Evolutionary conservation across 2,329 filamentous ascomycete species (phyloP).

Genomic region (Calonectria pteridis): DNA sequence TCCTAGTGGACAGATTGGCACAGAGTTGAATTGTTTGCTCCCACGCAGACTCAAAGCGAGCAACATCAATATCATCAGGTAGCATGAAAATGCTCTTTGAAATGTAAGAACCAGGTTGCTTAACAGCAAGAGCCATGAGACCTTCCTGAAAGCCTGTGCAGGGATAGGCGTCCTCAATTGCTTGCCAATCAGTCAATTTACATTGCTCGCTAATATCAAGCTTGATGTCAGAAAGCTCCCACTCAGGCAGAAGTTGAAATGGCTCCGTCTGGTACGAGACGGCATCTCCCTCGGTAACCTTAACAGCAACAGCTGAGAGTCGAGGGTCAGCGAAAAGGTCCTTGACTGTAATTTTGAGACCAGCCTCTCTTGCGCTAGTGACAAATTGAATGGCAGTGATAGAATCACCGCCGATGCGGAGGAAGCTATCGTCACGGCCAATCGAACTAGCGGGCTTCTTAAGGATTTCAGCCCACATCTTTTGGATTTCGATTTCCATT

Average conservation of each 20-base stretch:
- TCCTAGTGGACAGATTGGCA: background rate
- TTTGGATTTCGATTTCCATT: background rate
- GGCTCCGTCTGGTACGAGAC: background rate
- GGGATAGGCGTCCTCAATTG: conserved; percentile 50
- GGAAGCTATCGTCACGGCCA: conserved; percentile 21
- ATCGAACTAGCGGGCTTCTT: background rate
- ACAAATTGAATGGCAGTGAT: conserved; percentile 44
- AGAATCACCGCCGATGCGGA: conserved; percentile 29
- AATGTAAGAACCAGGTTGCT: conserved; percentile 23
- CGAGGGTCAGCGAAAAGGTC: conserved; percentile 21
- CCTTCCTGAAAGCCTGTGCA: conserved; percentile 52
- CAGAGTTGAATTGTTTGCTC: background rate
- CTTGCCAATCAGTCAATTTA: background rate
- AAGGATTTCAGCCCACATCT: background rate
- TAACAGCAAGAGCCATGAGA: conserved; percentile 41
- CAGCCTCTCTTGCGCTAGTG: conserved; percentile 8
- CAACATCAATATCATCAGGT: background rate
- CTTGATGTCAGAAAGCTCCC: background rate
- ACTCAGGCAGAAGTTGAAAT: background rate
- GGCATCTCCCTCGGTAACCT: background rate
- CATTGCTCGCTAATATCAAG: background rate
- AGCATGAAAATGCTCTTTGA: conserved; percentile 4
- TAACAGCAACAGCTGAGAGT: background rate
- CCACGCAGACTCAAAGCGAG: background rate
- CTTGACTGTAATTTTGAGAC: conserved; percentile 17